These are phyloP conservation scores for Candida awuae DNA, from an alignment of 805 yeast genomes.

Conservation along the genomic window DNA sequence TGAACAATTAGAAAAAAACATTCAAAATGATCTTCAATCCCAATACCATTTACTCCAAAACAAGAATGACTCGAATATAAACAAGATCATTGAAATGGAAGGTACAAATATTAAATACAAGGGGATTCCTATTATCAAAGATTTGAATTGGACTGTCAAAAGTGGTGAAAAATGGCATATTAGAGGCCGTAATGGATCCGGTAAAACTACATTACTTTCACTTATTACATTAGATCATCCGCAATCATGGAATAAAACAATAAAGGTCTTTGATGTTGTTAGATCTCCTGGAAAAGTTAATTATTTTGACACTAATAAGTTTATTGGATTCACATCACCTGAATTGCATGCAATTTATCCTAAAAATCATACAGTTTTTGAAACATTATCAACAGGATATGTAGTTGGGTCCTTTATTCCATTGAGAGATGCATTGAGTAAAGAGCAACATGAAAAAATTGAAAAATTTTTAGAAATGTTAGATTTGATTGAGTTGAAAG, in stretches of 20 bases:
- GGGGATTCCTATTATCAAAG: conserved; percentile 48
- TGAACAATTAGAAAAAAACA: conserved; percentile 10
- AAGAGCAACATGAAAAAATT: conserved; percentile 32
- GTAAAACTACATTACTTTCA: conserved; percentile 83
- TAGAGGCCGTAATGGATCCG: conserved; percentile 85
- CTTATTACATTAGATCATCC: conserved; percentile 92
- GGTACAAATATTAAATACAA: conserved; percentile 60
- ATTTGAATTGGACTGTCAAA: conserved; percentile 58
- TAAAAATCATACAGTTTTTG: conserved; percentile 37
- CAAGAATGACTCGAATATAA: neutral
- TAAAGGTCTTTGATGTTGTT: conserved; percentile 55
- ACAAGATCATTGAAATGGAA: conserved; percentile 41
- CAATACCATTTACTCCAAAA: neutral
- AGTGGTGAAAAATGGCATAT: conserved; percentile 83
- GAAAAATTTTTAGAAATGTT: conserved; percentile 41
- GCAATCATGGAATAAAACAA: conserved; percentile 78
- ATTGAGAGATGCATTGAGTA: conserved; percentile 31
- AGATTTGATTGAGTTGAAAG: conserved; percentile 32
- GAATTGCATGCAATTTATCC: conserved; percentile 90
- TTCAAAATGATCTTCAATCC: conserved; percentile 11
- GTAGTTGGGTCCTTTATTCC: conserved; percentile 58
- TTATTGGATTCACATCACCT: conserved; percentile 86
- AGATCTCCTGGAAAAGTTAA: conserved; percentile 68
- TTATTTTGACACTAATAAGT: conserved; percentile 68
- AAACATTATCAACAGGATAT: conserved; percentile 67